Evolutionary conservation across 2,329 filamentous ascomycete genomes (phyloP).

Genomic region (Alternaria atra): DNA sequence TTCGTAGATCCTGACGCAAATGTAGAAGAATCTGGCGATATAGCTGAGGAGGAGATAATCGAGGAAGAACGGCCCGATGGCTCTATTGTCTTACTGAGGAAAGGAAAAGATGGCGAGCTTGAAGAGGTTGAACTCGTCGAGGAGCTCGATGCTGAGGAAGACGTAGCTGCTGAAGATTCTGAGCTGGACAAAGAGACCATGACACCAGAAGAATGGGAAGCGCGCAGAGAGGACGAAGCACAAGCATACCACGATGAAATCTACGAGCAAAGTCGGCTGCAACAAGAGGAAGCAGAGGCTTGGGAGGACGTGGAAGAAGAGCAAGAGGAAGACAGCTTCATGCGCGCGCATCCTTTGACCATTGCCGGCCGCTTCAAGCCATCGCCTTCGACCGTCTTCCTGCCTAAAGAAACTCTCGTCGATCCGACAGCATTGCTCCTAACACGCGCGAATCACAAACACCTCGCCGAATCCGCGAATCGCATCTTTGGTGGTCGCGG

Average conservation of each 20-base stretch:
- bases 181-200: constrained; percentile 32
- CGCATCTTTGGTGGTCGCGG: constrained; percentile 78
- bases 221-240: constrained; percentile 43
- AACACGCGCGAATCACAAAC: constrained; percentile 70
- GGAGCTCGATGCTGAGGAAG: constrained; percentile 14
- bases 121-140: constrained; percentile 65
- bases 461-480: constrained; percentile 77
- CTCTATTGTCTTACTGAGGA: constrained; percentile 59
- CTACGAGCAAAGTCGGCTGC: constrained; percentile 55
- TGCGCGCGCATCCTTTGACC: constrained; percentile 78
- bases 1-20: constrained; percentile 69
- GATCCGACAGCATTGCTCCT: constrained; percentile 76
- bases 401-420: constrained; percentile 75
- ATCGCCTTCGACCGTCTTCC: constrained; percentile 74
- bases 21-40: constrained; percentile 53
- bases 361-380: constrained; percentile 77
- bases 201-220: constrained; percentile 47
- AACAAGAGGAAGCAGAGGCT: constrained; percentile 54
- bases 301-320: constrained; percentile 39
- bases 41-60: constrained; percentile 58
- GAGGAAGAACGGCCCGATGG: constrained; percentile 43
- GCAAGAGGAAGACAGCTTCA: constrained; percentile 51
- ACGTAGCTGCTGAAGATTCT: constrained; percentile 33
- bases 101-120: constrained; percentile 65
- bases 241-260: constrained; percentile 44